Percentiles rank a stretch among this genome's conserved stretches.
Evolutionary conservation across 176 grass and related monocot genomes (phyloP).

Genomic region (Chrysopogon serrulatus): DNA sequence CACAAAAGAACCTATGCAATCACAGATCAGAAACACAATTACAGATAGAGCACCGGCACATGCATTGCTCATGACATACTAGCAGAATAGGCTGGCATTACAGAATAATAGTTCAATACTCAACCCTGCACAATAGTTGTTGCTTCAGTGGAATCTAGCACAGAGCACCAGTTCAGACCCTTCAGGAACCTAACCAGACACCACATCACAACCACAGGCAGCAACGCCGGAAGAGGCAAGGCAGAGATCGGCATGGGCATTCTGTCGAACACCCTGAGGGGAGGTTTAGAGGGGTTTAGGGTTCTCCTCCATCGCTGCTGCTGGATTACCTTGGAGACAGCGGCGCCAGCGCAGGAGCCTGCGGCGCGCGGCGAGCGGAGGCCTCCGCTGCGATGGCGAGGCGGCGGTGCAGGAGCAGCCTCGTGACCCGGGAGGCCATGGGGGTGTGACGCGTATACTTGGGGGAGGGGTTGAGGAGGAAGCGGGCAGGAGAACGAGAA

Average conservation of each 20-base stretch:
- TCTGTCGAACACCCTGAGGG: slow-evolving; percentile 22
- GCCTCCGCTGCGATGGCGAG: slow-evolving; percentile 24
- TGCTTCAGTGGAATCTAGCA: slow-evolving; percentile 7
- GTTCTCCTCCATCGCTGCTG: background rate
- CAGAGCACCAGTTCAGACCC: background rate
- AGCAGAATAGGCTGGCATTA: background rate
- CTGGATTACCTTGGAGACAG: slow-evolving; percentile 27
- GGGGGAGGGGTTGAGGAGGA: background rate
- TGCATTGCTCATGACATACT: background rate
- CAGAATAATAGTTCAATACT: background rate
- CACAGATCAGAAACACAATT: background rate
- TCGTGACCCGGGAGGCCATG: slow-evolving; percentile 35
- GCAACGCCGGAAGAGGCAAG: background rate
- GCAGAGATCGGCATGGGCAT: background rate
- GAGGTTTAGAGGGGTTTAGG: slow-evolving; percentile 1
- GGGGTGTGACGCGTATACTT: background rate
- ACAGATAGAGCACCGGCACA: background rate
- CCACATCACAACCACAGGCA: background rate
- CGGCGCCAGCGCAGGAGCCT: background rate
- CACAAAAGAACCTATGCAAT: background rate
- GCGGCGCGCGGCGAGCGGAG: background rate
- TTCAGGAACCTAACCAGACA: background rate
- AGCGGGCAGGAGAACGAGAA: background rate
- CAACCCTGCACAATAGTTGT: background rate
- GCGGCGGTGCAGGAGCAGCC: slow-evolving; percentile 29